These are phyloP conservation scores for Eremothecium sinecaudum DNA, from an alignment of 1,139 yeast genomes.

Conservation along the genomic window DNA sequence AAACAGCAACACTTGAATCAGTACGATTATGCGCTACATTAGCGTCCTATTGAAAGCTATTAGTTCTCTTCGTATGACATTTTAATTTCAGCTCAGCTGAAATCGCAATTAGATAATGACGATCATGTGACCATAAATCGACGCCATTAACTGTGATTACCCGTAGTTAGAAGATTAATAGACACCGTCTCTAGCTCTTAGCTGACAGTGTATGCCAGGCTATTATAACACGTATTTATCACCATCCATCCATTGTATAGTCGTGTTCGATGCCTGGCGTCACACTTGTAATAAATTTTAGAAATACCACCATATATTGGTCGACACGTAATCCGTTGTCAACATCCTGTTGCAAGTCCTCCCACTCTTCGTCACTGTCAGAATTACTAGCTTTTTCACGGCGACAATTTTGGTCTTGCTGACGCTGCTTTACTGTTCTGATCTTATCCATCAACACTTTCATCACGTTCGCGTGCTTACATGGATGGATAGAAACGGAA, in stretches of 20 bases:
- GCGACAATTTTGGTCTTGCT: too few relatives aligned
- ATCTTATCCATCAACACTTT: constrained; percentile 68
- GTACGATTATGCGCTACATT: too few relatives aligned
- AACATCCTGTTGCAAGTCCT: constrained; percentile 33
- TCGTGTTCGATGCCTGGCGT: constrained; percentile 97
- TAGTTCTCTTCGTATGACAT: too few relatives aligned
- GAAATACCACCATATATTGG: constrained; percentile 77
- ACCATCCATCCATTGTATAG: constrained; percentile 86
- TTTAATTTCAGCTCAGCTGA: too few relatives aligned
- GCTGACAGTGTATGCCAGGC: too few relatives aligned
- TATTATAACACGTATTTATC: too few relatives aligned
- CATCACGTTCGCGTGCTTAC: constrained; percentile 94
- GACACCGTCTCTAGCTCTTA: too few relatives aligned
- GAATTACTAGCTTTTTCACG: constrained; percentile 28
- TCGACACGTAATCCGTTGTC: constrained; percentile 65
- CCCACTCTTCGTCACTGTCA: constrained; percentile 36
- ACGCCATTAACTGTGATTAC: constrained; percentile 1
- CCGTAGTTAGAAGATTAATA: too few relatives aligned
- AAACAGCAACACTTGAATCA: too few relatives aligned
- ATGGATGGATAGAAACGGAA: constrained; percentile 90
- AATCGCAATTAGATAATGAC: neutral
- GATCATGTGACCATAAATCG: constrained; percentile 1
- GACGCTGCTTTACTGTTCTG: constrained; percentile 38
- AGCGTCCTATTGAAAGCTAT: too few relatives aligned
- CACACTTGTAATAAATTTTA: constrained; percentile 91